These are phyloP conservation scores for Paralagenidium karlingii DNA, from an alignment of 352 stramenopile species.

Conservation along the genomic window DNA sequence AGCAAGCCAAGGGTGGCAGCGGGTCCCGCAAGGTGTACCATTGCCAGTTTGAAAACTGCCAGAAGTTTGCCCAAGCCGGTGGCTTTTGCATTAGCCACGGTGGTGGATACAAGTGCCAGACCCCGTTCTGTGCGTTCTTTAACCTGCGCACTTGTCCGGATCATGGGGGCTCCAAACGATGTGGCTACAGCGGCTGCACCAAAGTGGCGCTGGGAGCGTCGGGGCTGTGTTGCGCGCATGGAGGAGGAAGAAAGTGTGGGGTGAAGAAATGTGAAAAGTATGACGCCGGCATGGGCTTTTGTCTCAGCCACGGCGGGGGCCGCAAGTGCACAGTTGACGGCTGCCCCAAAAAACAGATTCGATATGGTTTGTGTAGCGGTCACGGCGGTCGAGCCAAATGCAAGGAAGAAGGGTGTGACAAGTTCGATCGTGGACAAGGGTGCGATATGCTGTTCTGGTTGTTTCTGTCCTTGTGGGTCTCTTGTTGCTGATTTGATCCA, in stretches of 20 bases:
- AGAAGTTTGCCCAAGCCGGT: slow-evolving; percentile 48
- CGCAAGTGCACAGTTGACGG: slow-evolving; percentile 36
- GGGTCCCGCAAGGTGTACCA: background rate
- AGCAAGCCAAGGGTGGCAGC: too few relatives aligned
- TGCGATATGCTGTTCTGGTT: too few relatives aligned
- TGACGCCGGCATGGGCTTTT: slow-evolving; percentile 50
- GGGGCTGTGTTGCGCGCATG: slow-evolving; percentile 52
- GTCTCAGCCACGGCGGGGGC: slow-evolving; percentile 57
- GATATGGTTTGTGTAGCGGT: slow-evolving; percentile 58
- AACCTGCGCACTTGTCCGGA: slow-evolving; percentile 62
- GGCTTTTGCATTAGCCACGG: slow-evolving; percentile 54
- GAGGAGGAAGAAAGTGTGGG: slow-evolving; percentile 50
- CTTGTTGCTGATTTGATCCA: too few relatives aligned
- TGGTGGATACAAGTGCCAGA: slow-evolving; percentile 57
- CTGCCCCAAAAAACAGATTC: slow-evolving; percentile 66
- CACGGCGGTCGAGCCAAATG: slow-evolving; percentile 61
- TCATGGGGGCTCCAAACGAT: slow-evolving; percentile 60
- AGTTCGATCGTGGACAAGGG: slow-evolving; percentile 61
- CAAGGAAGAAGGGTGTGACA: slow-evolving; percentile 60
- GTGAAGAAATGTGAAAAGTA: slow-evolving; percentile 63
- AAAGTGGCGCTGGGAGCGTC: slow-evolving; percentile 30
- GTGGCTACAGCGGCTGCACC: slow-evolving; percentile 28
- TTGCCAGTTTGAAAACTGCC: slow-evolving; percentile 35
- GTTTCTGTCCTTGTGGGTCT: too few relatives aligned
- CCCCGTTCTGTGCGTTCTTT: slow-evolving; percentile 51